phyloP scores from a whole-genome alignment of 768 basidiomycete genomes.

The Leccinum disarticulatum region DNA sequence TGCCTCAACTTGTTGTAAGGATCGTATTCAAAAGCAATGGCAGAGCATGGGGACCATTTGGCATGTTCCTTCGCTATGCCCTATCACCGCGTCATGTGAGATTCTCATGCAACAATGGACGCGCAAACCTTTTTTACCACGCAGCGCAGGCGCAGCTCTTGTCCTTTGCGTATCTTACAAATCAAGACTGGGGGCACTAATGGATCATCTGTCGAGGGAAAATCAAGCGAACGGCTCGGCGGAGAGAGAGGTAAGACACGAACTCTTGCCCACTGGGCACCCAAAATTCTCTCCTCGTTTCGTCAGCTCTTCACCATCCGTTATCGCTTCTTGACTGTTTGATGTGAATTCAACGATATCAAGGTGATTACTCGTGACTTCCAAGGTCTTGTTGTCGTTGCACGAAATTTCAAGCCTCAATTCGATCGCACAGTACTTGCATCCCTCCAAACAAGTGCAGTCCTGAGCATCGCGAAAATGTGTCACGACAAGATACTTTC shows the following conservation, averaged over 20 bases:
- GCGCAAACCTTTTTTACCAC: conserved; percentile 86
- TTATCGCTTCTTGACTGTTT: conserved; percentile 37
- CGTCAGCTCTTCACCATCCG: conserved; percentile 65
- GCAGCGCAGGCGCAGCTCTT: conserved; percentile 83
- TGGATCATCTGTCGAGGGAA: conserved; percentile 50
- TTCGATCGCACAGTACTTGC: conserved; percentile 82
- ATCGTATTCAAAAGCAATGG: conserved; percentile 96
- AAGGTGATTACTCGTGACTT: conserved; percentile 84
- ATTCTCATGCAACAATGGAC: background rate
- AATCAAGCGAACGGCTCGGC: conserved; percentile 11
- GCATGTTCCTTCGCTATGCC: conserved; percentile 98
- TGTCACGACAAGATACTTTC: background rate
- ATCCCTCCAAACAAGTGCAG: conserved; percentile 84
- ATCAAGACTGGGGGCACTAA: conserved; percentile 71
- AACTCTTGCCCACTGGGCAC: conserved; percentile 81
- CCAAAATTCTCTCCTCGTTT: conserved; percentile 79
- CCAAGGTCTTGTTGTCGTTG: conserved; percentile 70
- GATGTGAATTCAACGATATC: conserved; percentile 51
- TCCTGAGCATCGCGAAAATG: conserved; percentile 55
- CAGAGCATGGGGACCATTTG: conserved; percentile 97
- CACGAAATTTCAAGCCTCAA: conserved; percentile 79
- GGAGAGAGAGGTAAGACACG: conserved; percentile 22
- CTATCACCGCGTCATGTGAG: conserved; percentile 40
- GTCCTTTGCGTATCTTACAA: conserved; percentile 91
- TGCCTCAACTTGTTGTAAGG: conserved; percentile 97